Evolutionary conservation across 306 rosid genomes (phyloP), one percentile per base, ranked within the genome.

Genomic region (Lablab purpureus): DNA sequence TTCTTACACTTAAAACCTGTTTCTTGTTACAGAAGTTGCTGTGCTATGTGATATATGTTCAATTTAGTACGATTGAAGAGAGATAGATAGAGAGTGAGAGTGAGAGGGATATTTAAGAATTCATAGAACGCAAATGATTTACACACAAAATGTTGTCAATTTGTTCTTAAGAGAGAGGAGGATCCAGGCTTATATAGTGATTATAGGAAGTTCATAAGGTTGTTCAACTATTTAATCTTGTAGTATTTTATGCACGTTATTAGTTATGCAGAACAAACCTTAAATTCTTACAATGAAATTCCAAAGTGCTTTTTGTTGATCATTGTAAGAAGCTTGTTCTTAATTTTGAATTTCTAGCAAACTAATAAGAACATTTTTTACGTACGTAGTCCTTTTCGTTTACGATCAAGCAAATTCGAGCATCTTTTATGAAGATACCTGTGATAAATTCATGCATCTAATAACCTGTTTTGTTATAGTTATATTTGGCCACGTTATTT

Each of bases 371-470:
- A 22, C 5, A 8, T 23, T 58, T 58, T 11, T 43, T 18, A 5
- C 6, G 37, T 6, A 58, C 10, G 15, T 58, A 27, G 37, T n/a
- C 19, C 25, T 55, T n/a, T 25, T 59, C 37, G 28, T 3, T 63
- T 63, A 32, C 3, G 7, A 30, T 25, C 22, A 64, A 64, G 27
- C 45, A 14, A n/a, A 45, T 19, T 14, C 17, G 36, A 65, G 75
- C 58, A 64, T 77, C 47, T 77, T 71, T 82, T 11, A 37, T n/a
- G 34, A 51, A 30, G 25, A 77, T 47, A 40, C 74, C 63, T 76
- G 2, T 18, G 67, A 43, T 56, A 46, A 52, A 40, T 51, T 65
- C 63, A 47, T 71, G 71, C 46, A 71, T 64, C 54, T 62, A 71
- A 77, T 40, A 60, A 63, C 17, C 54, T 41, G 6, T 18, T 50